A percentile compares a stretch with the other conserved stretches of the same genome.
Conservation (phyloP, 371 early-diverging fungal genomes). For the Basidiobolus meristosporus region DNA sequence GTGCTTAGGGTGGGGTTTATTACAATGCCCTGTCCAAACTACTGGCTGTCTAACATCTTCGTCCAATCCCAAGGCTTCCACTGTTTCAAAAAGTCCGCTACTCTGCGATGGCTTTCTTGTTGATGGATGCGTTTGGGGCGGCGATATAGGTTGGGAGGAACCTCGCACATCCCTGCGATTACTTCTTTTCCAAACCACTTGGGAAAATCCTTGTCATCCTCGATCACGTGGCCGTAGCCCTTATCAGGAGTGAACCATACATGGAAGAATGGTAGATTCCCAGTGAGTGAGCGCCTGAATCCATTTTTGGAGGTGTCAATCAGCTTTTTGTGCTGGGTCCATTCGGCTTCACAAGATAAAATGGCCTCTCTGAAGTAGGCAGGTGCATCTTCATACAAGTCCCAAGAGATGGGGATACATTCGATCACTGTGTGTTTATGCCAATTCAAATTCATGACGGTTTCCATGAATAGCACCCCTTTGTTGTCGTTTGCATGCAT, state of each 20-base stretch:
- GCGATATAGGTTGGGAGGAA: slow-evolving; percentile 57
- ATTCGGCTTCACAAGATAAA: slow-evolving; percentile 55
- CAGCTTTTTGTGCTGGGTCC: slow-evolving; percentile 80
- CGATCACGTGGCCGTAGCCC: slow-evolving; percentile 92
- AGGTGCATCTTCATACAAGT: slow-evolving; percentile 51
- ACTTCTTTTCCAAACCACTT: slow-evolving; percentile 53
- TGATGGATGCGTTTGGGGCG: slow-evolving; percentile 31
- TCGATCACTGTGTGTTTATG: slow-evolving; percentile 78
- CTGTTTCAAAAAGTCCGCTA: slow-evolving; percentile 35
- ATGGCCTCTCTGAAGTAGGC: slow-evolving; percentile 78
- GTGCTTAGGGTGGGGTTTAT: too few species aligned
- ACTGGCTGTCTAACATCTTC: slow-evolving; percentile 13
- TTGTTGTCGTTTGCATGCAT: slow-evolving; percentile 56
- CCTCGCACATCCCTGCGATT: slow-evolving; percentile 50
- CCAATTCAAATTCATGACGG: slow-evolving; percentile 46
- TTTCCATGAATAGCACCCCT: slow-evolving; percentile 76
- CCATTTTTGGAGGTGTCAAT: slow-evolving; percentile 56
- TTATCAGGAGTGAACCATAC: slow-evolving; percentile 82
- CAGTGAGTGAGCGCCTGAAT: slow-evolving; percentile 47
- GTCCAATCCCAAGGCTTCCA: slow-evolving; percentile 82
- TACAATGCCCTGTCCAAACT: too few species aligned
- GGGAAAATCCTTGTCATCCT: slow-evolving; percentile 53
- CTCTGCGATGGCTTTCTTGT: slow-evolving; percentile 30
- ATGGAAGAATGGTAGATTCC: slow-evolving; percentile 82
- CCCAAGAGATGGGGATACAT: slow-evolving; percentile 75